Conservation (phyloP, 148 eudicot genomes). For the Nyssa sinensis region DNA sequence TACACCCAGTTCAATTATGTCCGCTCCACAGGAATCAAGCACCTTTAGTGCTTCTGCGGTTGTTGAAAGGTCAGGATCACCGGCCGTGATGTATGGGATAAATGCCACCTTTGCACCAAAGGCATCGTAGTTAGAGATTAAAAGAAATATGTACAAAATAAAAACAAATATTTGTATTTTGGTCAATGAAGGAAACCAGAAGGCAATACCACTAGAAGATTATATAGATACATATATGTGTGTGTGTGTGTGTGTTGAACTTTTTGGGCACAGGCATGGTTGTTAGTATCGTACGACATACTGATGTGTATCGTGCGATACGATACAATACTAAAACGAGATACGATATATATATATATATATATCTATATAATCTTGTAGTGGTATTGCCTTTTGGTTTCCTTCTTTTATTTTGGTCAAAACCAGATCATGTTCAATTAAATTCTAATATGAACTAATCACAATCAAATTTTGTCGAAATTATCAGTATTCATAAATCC, state of each 20-base stretch:
- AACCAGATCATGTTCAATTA: neutral
- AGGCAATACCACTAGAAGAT: too few relatives aligned
- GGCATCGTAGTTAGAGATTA: conserved; percentile 15
- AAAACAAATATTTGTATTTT: neutral
- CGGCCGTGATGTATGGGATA: conserved; percentile 93
- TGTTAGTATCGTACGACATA: too few relatives aligned
- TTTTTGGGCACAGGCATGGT: too few relatives aligned
- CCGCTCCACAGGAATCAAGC: conserved; percentile 82
- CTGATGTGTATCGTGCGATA: too few relatives aligned
- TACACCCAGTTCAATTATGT: conserved; percentile 87
- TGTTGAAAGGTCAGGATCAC: conserved; percentile 87
- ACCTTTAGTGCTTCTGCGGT: conserved; percentile 85
- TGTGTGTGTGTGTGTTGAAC: too few relatives aligned
- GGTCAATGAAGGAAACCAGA: too few relatives aligned
- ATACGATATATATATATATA: too few relatives aligned
- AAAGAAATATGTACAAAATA: neutral
- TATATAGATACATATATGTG: too few relatives aligned
- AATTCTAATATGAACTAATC: too few relatives aligned
- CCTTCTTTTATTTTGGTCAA: neutral
- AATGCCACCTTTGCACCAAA: conserved; percentile 68
- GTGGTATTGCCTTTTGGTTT: too few relatives aligned
- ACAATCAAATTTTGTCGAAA: neutral
- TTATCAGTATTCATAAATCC: neutral
- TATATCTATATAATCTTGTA: too few relatives aligned
- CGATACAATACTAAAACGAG: too few relatives aligned